Evolutionary conservation across 2,329 filamentous ascomycete species (phyloP), one percentile per base, ranked within the genome.

Genomic region (Herpomyces periplanetae): DNA sequence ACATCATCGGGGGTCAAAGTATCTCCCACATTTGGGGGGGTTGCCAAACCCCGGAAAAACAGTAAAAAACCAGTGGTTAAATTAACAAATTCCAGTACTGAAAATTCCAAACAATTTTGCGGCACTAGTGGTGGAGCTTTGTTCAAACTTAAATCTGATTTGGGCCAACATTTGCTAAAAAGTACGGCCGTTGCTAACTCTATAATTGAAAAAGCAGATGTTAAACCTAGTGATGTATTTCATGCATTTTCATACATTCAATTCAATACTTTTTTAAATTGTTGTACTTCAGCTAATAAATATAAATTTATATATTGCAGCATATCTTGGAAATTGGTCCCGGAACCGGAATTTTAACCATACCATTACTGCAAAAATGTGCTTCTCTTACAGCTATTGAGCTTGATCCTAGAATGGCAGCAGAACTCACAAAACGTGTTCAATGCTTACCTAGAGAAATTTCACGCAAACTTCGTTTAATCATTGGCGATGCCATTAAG

Each of bases 141-240:
- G 39, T 91, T 91, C 54, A 85, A 84, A 38, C 85, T 88, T 56
- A 87, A 85, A 46, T 80, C 64, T 30, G 55, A 75, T 37, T 54
- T 80, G 27, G 71, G 75, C 30, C 58, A 65, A 34, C 69, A 91
- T 38, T 80, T 96, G 25, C 50, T 91, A 27, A 88, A 87, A 38
- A 85, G 85, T 37, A 66, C 66, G 2, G 64, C 65, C 31, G 63
- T 84, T 18, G 63, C 65, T 3, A 58, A 65, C 33, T 58, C 58
- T 19, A 75, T 80, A 28, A 65, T 75, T 13, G 49, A 63, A 28
- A 91, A 91, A 43, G 66, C 71, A 8, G 56, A 62, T 30, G 49
- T 96, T 15, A 87, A 88, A 35, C 73, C 80, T 22, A 75, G 64
- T 13, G 80, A 62, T 36, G 44, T 49, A 24, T 23, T 34, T 29